Percentiles rank a stretch among this genome's conserved stretches.
These are phyloP conservation scores for Arthrocladium fulminans DNA, from an alignment of 2,329 filamentous ascomycete species.

Conservation along the genomic window DNA sequence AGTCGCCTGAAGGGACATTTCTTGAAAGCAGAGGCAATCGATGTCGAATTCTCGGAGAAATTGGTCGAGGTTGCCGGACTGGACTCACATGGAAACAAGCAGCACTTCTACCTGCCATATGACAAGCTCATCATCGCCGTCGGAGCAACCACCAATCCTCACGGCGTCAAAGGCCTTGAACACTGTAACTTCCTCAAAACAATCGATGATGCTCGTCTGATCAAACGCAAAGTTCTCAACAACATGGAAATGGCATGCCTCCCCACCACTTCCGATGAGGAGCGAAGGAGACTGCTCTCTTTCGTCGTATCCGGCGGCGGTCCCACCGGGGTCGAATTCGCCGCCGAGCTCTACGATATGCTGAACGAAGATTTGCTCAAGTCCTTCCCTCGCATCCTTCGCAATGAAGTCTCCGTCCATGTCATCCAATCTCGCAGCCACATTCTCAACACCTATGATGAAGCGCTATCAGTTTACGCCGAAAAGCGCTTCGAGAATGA, in stretches of 20 bases:
- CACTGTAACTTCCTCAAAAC: constrained; percentile 93
- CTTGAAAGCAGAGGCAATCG: constrained; percentile 73
- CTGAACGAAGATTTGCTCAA: constrained; percentile 84
- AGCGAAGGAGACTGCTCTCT: constrained; percentile 76
- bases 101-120: constrained; percentile 87
- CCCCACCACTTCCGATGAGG: constrained; percentile 83
- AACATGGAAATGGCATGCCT: constrained; percentile 87
- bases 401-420: constrained; percentile 96
- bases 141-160: constrained; percentile 82
- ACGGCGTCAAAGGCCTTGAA: constrained; percentile 90
- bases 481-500: constrained; percentile 87
- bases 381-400: constrained; percentile 78
- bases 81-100: constrained; percentile 61
- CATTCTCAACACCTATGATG: constrained; percentile 96
- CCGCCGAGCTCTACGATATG: constrained; percentile 90
- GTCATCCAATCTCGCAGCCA: constrained; percentile 90
- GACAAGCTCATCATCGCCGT: constrained; percentile 93
- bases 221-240: constrained; percentile 77
- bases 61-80: constrained; percentile 75
- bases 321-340: constrained; percentile 94
- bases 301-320: constrained; percentile 96
- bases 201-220: constrained; percentile 80
- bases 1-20: constrained; percentile 75
- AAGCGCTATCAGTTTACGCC: constrained; percentile 83
- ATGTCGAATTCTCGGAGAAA: constrained; percentile 86